Base-by-base conservation (phyloP, 306 rosid species). In the Prunus dulcis region DNA sequence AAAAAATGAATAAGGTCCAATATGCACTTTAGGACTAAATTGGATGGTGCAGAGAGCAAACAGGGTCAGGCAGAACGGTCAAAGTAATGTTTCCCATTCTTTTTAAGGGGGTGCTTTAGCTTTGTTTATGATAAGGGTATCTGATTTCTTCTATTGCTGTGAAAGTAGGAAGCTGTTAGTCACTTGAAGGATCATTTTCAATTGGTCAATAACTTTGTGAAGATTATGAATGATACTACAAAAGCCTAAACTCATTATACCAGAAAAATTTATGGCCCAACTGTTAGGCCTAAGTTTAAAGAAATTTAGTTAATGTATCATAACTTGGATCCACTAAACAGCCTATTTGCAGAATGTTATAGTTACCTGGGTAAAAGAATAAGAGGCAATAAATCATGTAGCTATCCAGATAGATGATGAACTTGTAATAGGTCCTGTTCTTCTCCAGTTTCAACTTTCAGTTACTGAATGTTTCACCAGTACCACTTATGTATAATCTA, bases 1-100 rank as follows among this genome's bases (percentile, higher is more conserved):
- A 56, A 34, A 72, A 57, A 12, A 46, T 23, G 49, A 46, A 65
- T 73, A 32, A 56, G 69, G 61, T 56, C 45, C 71, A 23, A 12
- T 67, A 1, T 47, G 71, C 57, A 50, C 79, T 50, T 80, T 68
- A 56, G 66, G 69, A 67, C 38, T 17, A 14, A 17, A 68, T 58
- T 74, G 58, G 27, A 66, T 17, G 57, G 79, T 60, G 51, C 63
- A 46, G 18, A 77, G 47, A 28, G 69, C 57, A 45, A 23, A 11
- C 30, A 38, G 76, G 14, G 60, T 12, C 68, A 27, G 41, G 49
- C 60, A 4, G 47, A 19, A 19, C 9, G 69, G 64, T 30, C 62
- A 56, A 13, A 58, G 50, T 45, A 74, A 58, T 61, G 64, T 80
- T 67, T 75, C n/a, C 34, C 60, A 3, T 9, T 63, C 51, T n/a